A percentile compares a stretch with the other conserved stretches of the same genome.
These are phyloP conservation scores for Zalerion maritima DNA, from an alignment of 495 filamentous ascomycete genomes.

Conservation along the genomic window DNA sequence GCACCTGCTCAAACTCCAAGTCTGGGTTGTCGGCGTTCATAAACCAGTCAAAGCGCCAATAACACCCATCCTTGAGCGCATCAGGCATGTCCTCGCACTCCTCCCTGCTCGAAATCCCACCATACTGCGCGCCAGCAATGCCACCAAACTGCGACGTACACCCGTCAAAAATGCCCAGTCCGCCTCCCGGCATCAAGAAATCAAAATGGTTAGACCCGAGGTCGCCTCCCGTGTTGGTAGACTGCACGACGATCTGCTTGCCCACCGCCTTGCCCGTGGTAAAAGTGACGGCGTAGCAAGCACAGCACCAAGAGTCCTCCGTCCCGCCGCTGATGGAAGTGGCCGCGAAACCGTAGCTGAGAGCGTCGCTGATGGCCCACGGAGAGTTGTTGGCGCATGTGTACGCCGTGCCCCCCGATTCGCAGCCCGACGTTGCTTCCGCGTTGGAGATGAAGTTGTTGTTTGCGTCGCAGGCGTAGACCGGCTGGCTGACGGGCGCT, in stretches of 20 bases:
- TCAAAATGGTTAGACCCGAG: conserved; percentile 44
- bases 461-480: conserved; percentile 35
- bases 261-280: conserved; percentile 27
- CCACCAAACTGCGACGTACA: conserved; percentile 38
- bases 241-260: conserved; percentile 46
- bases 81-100: conserved; percentile 36
- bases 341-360: conserved; percentile 44
- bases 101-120: conserved; percentile 33
- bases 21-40: conserved; percentile 39
- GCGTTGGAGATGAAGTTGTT: conserved; percentile 25
- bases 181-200: conserved; percentile 42
- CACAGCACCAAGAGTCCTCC: conserved; percentile 39
- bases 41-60: conserved; percentile 49
- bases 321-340: conserved; percentile 27
- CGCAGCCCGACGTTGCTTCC: conserved; percentile 17
- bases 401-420: conserved; percentile 33
- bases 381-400: conserved; percentile 39
- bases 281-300: conserved; percentile 34
- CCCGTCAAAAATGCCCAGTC: conserved; percentile 41
- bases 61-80: conserved; percentile 36
- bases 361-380: conserved; percentile 34
- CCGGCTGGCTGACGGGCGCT: conserved; percentile 30
- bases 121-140: conserved; percentile 39
- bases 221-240: conserved; percentile 47
- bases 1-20: conserved; percentile 36